phyloP scores from a whole-genome alignment of 2,329 filamentous ascomycete genomes.

The Aspergillus pseudotamarii region DNA sequence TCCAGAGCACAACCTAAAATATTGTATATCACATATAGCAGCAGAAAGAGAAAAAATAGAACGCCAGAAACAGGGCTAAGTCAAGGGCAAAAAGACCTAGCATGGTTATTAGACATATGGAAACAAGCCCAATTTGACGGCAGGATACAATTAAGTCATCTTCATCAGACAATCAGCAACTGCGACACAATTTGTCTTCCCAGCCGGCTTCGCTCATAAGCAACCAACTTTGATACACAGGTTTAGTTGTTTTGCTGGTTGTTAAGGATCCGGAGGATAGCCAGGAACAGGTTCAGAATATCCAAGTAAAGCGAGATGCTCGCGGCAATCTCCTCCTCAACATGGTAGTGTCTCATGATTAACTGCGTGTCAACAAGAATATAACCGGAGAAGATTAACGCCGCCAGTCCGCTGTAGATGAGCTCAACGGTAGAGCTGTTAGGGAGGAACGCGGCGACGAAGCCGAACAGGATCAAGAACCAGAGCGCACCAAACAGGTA shows the following conservation, averaged over 20 bases:
- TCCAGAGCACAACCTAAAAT: background rate
- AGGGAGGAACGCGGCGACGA: slow-evolving; percentile 89
- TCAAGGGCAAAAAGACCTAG: background rate
- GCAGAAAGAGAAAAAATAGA: background rate
- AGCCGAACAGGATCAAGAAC: slow-evolving; percentile 88
- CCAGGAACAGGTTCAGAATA: slow-evolving; percentile 94
- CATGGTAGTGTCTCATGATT: slow-evolving; percentile 92
- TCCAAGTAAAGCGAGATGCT: slow-evolving; percentile 94
- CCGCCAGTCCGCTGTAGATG: slow-evolving; percentile 76
- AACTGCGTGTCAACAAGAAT: slow-evolving; percentile 96
- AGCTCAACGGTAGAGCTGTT: slow-evolving; percentile 80
- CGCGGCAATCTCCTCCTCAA: slow-evolving; percentile 96
- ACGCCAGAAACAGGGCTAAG: background rate
- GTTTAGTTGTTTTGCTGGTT: slow-evolving; percentile 87
- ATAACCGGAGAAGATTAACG: slow-evolving; percentile 90
- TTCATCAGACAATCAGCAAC: background rate
- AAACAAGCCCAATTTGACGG: too few species aligned
- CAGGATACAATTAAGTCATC: background rate
- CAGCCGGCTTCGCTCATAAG: too few species aligned
- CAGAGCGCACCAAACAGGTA: slow-evolving; percentile 91
- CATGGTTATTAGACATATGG: background rate
- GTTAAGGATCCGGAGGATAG: slow-evolving; percentile 94
- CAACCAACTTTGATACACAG: background rate
- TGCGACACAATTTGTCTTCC: background rate
- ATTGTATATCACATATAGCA: background rate